Conservation (phyloP, 164 flowering plant species). For the Magnolia kwangsiensis region DNA sequence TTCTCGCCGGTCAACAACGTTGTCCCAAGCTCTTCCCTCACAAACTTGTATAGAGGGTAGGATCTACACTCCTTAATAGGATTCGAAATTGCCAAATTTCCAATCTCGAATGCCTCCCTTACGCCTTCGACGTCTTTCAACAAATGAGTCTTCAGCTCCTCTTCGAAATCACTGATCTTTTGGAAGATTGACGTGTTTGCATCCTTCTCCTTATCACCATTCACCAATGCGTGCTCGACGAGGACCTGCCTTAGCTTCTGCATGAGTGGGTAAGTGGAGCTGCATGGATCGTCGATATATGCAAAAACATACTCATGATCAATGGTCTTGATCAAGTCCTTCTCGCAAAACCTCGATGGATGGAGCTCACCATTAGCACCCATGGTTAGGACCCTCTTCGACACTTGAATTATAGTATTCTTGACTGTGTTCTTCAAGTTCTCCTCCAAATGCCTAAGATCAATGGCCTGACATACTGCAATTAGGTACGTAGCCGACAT, state of each 20-base stretch:
- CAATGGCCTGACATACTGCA: slow-evolving; percentile 59
- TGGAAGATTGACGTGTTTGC: slow-evolving; percentile 38
- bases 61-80: slow-evolving; percentile 57
- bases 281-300: slow-evolving; percentile 60
- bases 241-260: slow-evolving; percentile 56
- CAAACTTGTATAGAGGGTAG: slow-evolving; percentile 50
- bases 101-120: slow-evolving; percentile 31
- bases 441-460: slow-evolving; percentile 63
- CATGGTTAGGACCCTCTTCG: slow-evolving; percentile 40
- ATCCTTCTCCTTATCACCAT: slow-evolving; percentile 35
- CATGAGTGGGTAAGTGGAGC: slow-evolving; percentile 45
- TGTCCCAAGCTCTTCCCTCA: slow-evolving; percentile 45
- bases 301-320: slow-evolving; percentile 46
- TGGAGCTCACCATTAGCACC: slow-evolving; percentile 58
- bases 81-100: slow-evolving; percentile 30
- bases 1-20: slow-evolving; percentile 48
- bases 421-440: slow-evolving; percentile 47
- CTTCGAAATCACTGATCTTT: slow-evolving; percentile 49
- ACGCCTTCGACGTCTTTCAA: slow-evolving; percentile 44
- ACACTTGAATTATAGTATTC: slow-evolving; percentile 49
- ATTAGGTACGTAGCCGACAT: slow-evolving; percentile 55
- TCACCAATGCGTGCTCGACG: slow-evolving; percentile 47
- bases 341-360: slow-evolving; percentile 55
- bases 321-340: slow-evolving; percentile 52
- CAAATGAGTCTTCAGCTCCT: slow-evolving; percentile 44